Percentiles rank a stretch among this genome's conserved stretches.
These are phyloP conservation scores for Ogataea methylovora DNA, from an alignment of 805 yeast species.

Conservation along the genomic window DNA sequence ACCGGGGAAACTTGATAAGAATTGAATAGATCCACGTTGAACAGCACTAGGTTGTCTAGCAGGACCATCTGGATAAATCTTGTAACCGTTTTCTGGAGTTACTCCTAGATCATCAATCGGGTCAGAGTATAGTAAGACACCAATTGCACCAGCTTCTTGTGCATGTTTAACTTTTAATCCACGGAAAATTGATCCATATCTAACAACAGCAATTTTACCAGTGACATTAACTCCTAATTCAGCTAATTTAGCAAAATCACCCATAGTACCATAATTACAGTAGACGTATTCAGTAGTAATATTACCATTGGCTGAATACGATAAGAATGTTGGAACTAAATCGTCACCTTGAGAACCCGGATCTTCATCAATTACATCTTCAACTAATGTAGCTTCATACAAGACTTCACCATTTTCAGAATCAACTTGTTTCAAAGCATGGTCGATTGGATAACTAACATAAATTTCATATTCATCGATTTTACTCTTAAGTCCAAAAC, in stretches of 20 bases:
- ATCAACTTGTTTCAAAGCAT: constrained; percentile 34
- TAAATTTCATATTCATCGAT: constrained; percentile 47
- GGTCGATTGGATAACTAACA: constrained; percentile 49
- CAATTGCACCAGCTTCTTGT: constrained; percentile 55
- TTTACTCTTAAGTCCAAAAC: constrained; percentile 42
- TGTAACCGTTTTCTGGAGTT: constrained; percentile 42
- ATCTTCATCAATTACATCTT: constrained; percentile 36
- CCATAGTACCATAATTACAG: constrained; percentile 52
- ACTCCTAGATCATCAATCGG: constrained; percentile 50
- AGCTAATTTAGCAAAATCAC: constrained; percentile 41
- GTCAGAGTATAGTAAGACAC: constrained; percentile 54
- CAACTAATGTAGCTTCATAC: constrained; percentile 41
- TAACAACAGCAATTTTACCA: constrained; percentile 49
- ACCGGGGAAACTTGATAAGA: constrained; percentile 48
- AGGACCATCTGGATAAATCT: constrained; percentile 59
- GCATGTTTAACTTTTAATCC: constrained; percentile 68
- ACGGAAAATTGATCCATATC: constrained; percentile 53
- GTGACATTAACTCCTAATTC: constrained; percentile 35
- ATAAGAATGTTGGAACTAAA: constrained; percentile 58
- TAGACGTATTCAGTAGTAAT: constrained; percentile 51
- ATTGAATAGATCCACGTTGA: constrained; percentile 63
- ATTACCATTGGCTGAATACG: constrained; percentile 60
- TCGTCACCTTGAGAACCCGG: constrained; percentile 34
- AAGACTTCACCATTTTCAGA: constrained; percentile 14
- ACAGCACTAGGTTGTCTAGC: constrained; percentile 62